phyloP scores from a whole-genome alignment of 495 filamentous ascomycete species.

The Penicillium daleae region DNA sequence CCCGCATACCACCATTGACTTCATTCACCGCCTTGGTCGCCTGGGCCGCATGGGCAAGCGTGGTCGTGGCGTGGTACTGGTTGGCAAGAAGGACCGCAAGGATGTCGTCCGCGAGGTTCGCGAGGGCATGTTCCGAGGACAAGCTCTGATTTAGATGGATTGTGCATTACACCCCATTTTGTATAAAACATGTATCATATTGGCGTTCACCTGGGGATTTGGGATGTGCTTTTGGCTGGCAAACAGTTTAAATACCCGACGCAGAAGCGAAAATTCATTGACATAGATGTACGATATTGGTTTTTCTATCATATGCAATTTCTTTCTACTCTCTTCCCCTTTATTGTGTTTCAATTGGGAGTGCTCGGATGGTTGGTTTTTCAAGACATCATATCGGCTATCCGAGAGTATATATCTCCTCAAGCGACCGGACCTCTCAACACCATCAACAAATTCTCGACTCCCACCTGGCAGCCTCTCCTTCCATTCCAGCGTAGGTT shows the following conservation, averaged over 20 bases:
- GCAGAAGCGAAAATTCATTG: conserved; percentile 1
- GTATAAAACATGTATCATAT: conserved; percentile 31
- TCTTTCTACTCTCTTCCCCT: background rate
- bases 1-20: conserved; percentile 93
- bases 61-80: conserved; percentile 85
- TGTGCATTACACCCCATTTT: conserved; percentile 29
- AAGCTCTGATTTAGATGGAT: conserved; percentile 71
- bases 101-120: conserved; percentile 92
- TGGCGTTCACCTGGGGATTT: conserved; percentile 25
- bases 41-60: conserved; percentile 91
- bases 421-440: no score
- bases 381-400: background rate
- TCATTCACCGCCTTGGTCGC: conserved; percentile 91
- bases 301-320: background rate
- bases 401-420: background rate
- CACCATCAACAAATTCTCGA: no score
- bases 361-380: background rate
- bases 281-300: background rate
- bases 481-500: no score
- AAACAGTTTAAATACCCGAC: conserved; percentile 10
- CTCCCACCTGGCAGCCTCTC: no score
- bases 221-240: conserved; percentile 17
- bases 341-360: background rate
- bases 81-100: conserved; percentile 84
- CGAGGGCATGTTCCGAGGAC: conserved; percentile 91